Conservation (phyloP, 2,329 filamentous ascomycete species). For the Thelonectria blattea region DNA sequence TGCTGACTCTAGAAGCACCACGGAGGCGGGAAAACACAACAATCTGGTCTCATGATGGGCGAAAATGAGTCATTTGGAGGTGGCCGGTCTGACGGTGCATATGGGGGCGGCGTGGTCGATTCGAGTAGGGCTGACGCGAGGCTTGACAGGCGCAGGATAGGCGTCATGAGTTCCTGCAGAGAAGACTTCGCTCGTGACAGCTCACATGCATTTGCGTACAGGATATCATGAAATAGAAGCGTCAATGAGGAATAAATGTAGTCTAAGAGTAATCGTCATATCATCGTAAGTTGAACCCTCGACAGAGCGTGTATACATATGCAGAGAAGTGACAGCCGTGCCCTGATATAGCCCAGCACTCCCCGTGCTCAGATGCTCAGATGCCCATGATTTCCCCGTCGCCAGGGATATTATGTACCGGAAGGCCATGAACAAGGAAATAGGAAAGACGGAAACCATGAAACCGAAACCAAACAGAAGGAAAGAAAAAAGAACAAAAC, state of each 20-base stretch:
- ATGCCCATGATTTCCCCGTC: conserved; percentile 16
- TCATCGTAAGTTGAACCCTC: conserved; percentile 31
- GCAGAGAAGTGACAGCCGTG: conserved; percentile 6
- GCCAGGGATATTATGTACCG: conserved; percentile 31
- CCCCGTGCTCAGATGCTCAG: conserved; percentile 14
- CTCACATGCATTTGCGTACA: not conserved
- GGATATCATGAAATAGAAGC: not conserved
- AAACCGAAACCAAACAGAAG: conserved; percentile 14
- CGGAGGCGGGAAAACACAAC: not conserved
- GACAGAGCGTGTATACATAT: conserved; percentile 19
- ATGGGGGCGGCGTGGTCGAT: conserved; percentile 9
- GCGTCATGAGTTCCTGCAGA: conserved; percentile 3
- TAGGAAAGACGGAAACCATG: conserved; percentile 11
- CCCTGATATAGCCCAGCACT: conserved; percentile 24
- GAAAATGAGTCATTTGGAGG: conserved; percentile 3
- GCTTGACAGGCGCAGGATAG: conserved; percentile 14
- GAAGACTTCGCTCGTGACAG: not conserved
- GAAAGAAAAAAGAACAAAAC: conserved; percentile 21
- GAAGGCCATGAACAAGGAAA: conserved; percentile 10
- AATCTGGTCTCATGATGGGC: not conserved
- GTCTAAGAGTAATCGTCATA: conserved; percentile 24
- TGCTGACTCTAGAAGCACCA: not conserved
- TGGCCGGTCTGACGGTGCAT: conserved; percentile 2
- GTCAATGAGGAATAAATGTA: conserved; percentile 9
- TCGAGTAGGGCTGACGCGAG: conserved; percentile 38